Evolutionary conservation across 768 basidiomycete species (phyloP), one percentile per base, ranked within the genome.

Genomic region (Auricularia auricula-judae): DNA sequence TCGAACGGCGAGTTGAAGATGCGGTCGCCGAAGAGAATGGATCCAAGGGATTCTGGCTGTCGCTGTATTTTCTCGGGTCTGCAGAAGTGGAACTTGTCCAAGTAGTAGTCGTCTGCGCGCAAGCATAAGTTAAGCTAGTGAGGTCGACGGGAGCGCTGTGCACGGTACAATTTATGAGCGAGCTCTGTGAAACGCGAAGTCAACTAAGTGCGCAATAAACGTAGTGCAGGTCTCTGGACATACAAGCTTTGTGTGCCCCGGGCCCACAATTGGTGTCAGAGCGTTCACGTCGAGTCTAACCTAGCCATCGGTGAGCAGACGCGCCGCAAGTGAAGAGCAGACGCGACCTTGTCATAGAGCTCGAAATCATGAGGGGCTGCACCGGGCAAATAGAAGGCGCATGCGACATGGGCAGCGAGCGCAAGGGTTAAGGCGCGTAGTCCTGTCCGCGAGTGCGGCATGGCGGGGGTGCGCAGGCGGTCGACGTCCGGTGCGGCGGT

Each of bases 21-120:
- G 67, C 96, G 82, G 78, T 98, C 96, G 16, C 96, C 96, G 68
- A 97, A 97, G n/a, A 98, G 78, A 70, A 98, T 94, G 18, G 91
- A 91, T 4, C 96, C 96, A 34, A 98, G 77, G 1, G 86, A 88
- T 74, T 95, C 94, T 3, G 92, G 88, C 71, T 87, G 86, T 84
- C 71, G 84, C 74, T 23, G 86, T 81, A 10, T 92, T 94, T 21
- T 78, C 87, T 80, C 76, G 33, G 96, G 96, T 65, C 83, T 71
- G 71, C 96, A 98, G 74, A 98, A 97, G 66, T 85, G 86, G 67
- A 98, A 89, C 63, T 80, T 80, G 2, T 87, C 83, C 71, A 94
- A 84, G 75, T 98, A 98, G 76, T 96, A 98, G 74, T 98, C 96
- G 74, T 96, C 92, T 91, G 72, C 61, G 23, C 29, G 69, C 43